Conservation (phyloP, 1,284 basidiomycete species). For the Wolfiporia cocos region DNA sequence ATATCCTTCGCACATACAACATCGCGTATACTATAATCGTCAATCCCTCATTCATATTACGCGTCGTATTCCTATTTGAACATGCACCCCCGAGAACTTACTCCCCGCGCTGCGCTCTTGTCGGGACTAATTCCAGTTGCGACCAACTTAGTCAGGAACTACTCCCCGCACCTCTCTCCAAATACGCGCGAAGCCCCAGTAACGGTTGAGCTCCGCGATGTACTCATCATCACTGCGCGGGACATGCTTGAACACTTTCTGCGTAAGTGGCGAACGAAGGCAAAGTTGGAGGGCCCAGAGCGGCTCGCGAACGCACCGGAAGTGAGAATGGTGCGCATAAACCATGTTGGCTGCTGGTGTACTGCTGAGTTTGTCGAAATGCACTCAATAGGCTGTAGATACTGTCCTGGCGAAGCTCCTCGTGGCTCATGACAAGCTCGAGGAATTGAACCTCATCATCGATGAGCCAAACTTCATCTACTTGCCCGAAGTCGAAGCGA, state of each 20-base stretch:
- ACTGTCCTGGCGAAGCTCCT: slow-evolving; percentile 77
- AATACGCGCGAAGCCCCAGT: slow-evolving; percentile 62
- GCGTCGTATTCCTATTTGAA: no score
- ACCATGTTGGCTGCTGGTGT: background rate
- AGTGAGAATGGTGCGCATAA: slow-evolving; percentile 7
- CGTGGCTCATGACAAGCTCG: slow-evolving; percentile 48
- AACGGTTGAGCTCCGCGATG: slow-evolving; percentile 58
- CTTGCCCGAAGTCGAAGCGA: slow-evolving; percentile 58
- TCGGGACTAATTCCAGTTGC: slow-evolving; percentile 72
- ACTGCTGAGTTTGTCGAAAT: no score
- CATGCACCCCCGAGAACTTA: slow-evolving; percentile 22
- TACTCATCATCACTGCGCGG: slow-evolving; percentile 51
- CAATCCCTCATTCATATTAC: no score
- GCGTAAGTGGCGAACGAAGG: slow-evolving; percentile 37
- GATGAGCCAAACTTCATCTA: slow-evolving; percentile 53
- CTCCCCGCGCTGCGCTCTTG: slow-evolving; percentile 19
- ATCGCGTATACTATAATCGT: no score
- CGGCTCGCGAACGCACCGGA: slow-evolving; percentile 10
- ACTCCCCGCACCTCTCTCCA: slow-evolving; percentile 77
- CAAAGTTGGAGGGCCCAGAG: slow-evolving; percentile 13
- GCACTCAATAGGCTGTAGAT: slow-evolving; percentile 71
- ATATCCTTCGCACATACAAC: no score
- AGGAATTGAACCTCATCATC: slow-evolving; percentile 60
- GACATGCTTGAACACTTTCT: slow-evolving; percentile 68
- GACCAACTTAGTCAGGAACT: slow-evolving; percentile 84